phyloP scores from a whole-genome alignment of 345 rosid species.

The Dimocarpus longan region DNA sequence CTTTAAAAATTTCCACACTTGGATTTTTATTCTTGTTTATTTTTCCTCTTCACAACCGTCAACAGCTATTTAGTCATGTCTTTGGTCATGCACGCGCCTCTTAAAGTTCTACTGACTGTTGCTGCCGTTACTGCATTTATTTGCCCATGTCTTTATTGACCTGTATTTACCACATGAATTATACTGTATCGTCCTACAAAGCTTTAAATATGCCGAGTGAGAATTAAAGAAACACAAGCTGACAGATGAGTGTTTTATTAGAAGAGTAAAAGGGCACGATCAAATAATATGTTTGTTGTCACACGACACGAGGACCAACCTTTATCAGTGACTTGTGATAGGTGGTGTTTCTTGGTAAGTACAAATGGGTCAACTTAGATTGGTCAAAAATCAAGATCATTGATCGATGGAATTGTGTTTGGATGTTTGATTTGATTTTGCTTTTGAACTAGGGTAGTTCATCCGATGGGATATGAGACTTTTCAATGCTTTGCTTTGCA shows the following conservation, averaged over 20 bases:
- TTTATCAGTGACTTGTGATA: not conserved
- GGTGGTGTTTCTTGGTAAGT: no score
- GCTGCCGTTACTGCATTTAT: not conserved
- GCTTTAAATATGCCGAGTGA: no score
- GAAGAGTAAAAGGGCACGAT: no score
- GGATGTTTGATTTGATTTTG: no score
- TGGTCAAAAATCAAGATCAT: constrained; percentile 12
- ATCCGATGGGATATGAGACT: not conserved
- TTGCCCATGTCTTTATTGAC: not conserved
- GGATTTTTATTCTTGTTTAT: no score
- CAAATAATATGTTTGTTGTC: no score
- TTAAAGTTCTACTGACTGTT: not conserved
- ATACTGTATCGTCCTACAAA: not conserved
- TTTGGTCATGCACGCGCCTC: constrained; percentile 28
- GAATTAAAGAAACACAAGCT: no score
- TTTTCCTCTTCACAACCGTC: not conserved
- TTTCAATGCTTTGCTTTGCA: not conserved
- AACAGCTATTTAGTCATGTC: constrained; percentile 10
- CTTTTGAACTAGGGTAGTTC: not conserved
- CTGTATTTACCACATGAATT: not conserved
- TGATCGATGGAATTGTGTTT: not conserved
- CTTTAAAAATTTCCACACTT: not conserved
- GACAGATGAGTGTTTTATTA: no score
- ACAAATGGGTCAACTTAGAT: not conserved
- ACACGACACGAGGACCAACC: not conserved